These are phyloP conservation scores for Penstemon newberryi DNA, from an alignment of 257 asterid genomes.

Conservation along the genomic window DNA sequence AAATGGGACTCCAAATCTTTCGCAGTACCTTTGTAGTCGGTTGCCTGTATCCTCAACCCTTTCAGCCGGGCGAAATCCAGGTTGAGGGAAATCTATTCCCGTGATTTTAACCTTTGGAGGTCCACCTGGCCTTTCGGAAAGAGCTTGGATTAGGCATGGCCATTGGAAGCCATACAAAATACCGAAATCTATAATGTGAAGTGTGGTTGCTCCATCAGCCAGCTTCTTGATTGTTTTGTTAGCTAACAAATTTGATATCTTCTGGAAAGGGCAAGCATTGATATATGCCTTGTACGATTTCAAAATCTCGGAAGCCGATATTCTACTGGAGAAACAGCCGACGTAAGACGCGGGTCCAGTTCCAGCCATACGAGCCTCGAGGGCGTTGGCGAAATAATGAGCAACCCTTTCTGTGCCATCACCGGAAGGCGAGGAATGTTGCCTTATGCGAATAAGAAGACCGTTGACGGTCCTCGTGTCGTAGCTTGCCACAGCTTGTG, in stretches of 20 bases:
- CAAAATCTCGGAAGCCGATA: slow-evolving; percentile 44
- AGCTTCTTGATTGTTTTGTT: slow-evolving; percentile 43
- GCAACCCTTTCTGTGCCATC: slow-evolving; percentile 51
- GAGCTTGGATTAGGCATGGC: slow-evolving; percentile 51
- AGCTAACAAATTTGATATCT: slow-evolving; percentile 45
- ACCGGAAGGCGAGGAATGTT: slow-evolving; percentile 49
- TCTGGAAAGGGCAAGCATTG: slow-evolving; percentile 44
- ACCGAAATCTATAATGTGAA: slow-evolving; percentile 54
- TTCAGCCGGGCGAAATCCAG: slow-evolving; percentile 57
- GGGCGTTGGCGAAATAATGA: slow-evolving; percentile 48
- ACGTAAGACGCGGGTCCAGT: slow-evolving; percentile 33
- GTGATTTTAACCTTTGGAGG: slow-evolving; percentile 59
- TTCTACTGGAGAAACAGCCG: slow-evolving; percentile 16
- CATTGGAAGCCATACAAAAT: slow-evolving; percentile 56
- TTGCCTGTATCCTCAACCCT: slow-evolving; percentile 47
- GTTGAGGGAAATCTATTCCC: slow-evolving; percentile 56
- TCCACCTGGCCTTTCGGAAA: slow-evolving; percentile 44
- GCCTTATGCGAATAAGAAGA: slow-evolving; percentile 36
- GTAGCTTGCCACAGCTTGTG: slow-evolving; percentile 46
- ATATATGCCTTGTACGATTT: slow-evolving; percentile 47
- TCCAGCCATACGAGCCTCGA: slow-evolving; percentile 54
- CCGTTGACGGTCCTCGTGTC: slow-evolving; percentile 30
- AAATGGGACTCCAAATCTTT: slow-evolving; percentile 48
- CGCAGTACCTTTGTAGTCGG: slow-evolving; percentile 45
- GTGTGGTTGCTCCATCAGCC: slow-evolving; percentile 27